Conservation (phyloP, 116 monocot genomes). For the Zostera marina region DNA sequence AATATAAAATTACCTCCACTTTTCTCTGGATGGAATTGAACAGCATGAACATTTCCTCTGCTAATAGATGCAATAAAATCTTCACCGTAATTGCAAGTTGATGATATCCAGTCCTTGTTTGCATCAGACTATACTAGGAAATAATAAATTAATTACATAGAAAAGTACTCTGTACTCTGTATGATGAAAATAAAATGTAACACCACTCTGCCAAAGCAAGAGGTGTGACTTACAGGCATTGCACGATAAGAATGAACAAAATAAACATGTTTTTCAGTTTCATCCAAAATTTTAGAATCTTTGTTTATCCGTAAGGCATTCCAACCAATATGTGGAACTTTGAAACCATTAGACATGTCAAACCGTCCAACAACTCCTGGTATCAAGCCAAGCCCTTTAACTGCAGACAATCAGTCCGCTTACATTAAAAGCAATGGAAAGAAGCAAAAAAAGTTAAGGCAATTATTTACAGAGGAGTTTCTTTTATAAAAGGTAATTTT, state of each 20-base stretch:
- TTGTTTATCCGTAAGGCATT: slow-evolving; percentile 51
- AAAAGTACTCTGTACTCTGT: neutral
- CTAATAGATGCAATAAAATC: slow-evolving; percentile 70
- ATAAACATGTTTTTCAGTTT: slow-evolving; percentile 70
- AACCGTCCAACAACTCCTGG: slow-evolving; percentile 77
- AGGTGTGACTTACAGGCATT: slow-evolving; percentile 39
- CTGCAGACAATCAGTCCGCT: slow-evolving; percentile 22
- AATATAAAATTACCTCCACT: slow-evolving; percentile 63
- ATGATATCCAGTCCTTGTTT: slow-evolving; percentile 89
- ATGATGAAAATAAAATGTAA: slow-evolving; percentile 1
- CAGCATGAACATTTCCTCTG: slow-evolving; percentile 87
- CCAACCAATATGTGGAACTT: slow-evolving; percentile 97
- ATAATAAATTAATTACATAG: slow-evolving; percentile 10
- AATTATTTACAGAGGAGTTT: too few relatives aligned
- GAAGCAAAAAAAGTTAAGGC: neutral
- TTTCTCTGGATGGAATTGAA: slow-evolving; percentile 97
- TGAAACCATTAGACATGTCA: slow-evolving; percentile 54
- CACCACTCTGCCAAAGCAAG: neutral
- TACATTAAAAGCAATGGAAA: neutral
- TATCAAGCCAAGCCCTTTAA: slow-evolving; percentile 84
- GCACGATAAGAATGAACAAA: slow-evolving; percentile 96
- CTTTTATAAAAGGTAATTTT: too few relatives aligned
- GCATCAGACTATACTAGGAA: slow-evolving; percentile 60
- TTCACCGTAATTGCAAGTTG: slow-evolving; percentile 79
- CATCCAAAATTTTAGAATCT: slow-evolving; percentile 56